These are phyloP conservation scores for Quercus lobata DNA, from an alignment of 331 rosid genomes.

Conservation along the genomic window DNA sequence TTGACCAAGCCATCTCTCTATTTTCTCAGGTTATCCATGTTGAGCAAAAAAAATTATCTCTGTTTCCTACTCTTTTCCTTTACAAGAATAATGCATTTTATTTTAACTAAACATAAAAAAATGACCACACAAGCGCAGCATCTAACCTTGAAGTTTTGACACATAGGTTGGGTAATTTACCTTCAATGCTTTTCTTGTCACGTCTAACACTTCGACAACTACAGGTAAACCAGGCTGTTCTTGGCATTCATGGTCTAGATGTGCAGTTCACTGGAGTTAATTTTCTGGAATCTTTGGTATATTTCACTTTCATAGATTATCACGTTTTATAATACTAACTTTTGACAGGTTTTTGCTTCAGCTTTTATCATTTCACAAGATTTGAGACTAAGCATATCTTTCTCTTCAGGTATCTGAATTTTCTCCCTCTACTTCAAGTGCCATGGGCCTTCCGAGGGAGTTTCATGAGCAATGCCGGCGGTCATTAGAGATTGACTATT, in stretches of 20 bases:
- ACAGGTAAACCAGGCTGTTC: slow-evolving; percentile 87
- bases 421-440: slow-evolving; percentile 94
- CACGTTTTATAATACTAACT: slow-evolving; percentile 5
- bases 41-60: background rate
- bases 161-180: background rate
- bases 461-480: slow-evolving; percentile 93
- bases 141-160: background rate
- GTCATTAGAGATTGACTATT: slow-evolving; percentile 66
- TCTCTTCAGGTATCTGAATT: slow-evolving; percentile 74
- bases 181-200: background rate
- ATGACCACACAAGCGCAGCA: background rate
- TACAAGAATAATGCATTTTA: background rate
- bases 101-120: background rate
- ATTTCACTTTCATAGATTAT: slow-evolving; percentile 8
- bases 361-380: slow-evolving; percentile 20
- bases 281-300: slow-evolving; percentile 84
- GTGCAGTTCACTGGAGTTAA: slow-evolving; percentile 82
- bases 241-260: slow-evolving; percentile 75
- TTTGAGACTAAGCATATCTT: slow-evolving; percentile 10
- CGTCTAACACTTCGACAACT: slow-evolving; percentile 23
- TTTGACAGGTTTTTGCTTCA: slow-evolving; percentile 18
- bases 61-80: background rate
- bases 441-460: slow-evolving; percentile 95
- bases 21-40: background rate
- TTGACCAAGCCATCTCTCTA: background rate